These are phyloP conservation scores for Arthroderma sp. DNA, from an alignment of 2,329 filamentous ascomycete species.

Conservation along the genomic window DNA sequence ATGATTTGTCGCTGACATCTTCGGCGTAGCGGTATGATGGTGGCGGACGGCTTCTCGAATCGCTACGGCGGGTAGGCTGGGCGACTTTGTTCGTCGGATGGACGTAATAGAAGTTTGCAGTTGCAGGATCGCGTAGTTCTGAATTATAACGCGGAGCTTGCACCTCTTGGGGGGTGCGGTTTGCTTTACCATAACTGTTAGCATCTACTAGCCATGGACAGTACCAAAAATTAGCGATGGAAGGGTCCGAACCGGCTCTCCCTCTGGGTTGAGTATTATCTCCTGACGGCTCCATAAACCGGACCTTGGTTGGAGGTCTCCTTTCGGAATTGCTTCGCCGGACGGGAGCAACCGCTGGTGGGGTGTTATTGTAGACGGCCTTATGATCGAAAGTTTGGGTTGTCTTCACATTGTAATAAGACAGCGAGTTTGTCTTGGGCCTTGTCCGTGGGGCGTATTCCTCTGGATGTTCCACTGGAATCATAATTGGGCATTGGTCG, in stretches of 20 bases:
- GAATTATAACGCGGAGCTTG: too few relatives aligned
- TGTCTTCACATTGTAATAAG: background rate
- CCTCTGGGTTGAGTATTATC: slow-evolving; percentile 1
- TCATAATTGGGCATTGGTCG: slow-evolving; percentile 33
- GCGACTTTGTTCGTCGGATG: too few relatives aligned
- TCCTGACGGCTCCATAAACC: slow-evolving; percentile 6
- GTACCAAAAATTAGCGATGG: slow-evolving; percentile 2
- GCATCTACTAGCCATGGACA: too few relatives aligned
- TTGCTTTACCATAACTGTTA: too few relatives aligned
- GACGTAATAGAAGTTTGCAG: too few relatives aligned
- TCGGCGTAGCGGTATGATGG: too few relatives aligned
- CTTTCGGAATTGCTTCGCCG: slow-evolving; percentile 3
- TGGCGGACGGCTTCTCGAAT: too few relatives aligned
- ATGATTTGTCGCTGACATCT: too few relatives aligned
- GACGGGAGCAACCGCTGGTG: background rate
- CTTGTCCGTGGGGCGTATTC: background rate
- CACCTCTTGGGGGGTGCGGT: too few relatives aligned
- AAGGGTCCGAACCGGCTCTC: slow-evolving; percentile 7
- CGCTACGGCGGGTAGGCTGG: too few relatives aligned
- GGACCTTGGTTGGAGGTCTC: slow-evolving; percentile 6
- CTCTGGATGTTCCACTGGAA: slow-evolving; percentile 17
- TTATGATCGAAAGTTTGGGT: background rate
- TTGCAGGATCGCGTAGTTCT: too few relatives aligned
- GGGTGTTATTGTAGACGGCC: too few relatives aligned
- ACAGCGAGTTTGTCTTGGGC: background rate